Base-by-base conservation (phyloP, 2,329 filamentous ascomycete species). In the Aureobasidium sp. region DNA sequence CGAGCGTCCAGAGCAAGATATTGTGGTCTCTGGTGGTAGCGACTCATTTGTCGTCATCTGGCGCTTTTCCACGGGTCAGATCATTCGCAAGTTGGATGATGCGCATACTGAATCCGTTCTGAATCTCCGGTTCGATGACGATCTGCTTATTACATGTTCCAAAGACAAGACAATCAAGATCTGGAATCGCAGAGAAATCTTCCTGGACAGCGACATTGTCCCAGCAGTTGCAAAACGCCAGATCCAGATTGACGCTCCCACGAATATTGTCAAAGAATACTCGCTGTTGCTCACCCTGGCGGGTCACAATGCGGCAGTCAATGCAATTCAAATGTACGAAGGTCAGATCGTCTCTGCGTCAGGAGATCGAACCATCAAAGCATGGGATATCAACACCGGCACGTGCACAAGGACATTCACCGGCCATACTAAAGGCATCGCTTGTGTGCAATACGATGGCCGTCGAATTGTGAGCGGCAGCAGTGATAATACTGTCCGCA, bases 91-190 rank as follows among this genome's bases (percentile, higher is more conserved):
- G 54, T 80, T 97, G 27, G 76, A 76, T 1, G 77, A 81, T 39
- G 91, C 91, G 0, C 93, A 98, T 66, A 74, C 77, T 25, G 93
- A 98, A 68, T 95, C 91, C 0, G 90, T 98, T 0, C 74, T 98
- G 14, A 97, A 97, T 64, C 82, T 98, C 54, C 82, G 88, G 57
- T 98, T 97, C 60, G 90, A 97, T 65, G 85, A 88, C 59, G 81
- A 88, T 7, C 94, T 94, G 58, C 77, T 98, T 3, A 89, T 97
- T 11, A 98, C 93, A 0, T 97, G 93, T 64, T 97, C 91, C 44
- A 98, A 98, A 68, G 93, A 98, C 69, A 94, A 90, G 68, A 86
- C 86, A 0, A 95, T 98, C 75, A 96, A 96, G 69, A 84, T 98
- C 16, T 98, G 95, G 80, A 97, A 91, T 66, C 83, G 93, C 4